Conservation (phyloP, 768 basidiomycete species). For the Lactifluus volemus region DNA sequence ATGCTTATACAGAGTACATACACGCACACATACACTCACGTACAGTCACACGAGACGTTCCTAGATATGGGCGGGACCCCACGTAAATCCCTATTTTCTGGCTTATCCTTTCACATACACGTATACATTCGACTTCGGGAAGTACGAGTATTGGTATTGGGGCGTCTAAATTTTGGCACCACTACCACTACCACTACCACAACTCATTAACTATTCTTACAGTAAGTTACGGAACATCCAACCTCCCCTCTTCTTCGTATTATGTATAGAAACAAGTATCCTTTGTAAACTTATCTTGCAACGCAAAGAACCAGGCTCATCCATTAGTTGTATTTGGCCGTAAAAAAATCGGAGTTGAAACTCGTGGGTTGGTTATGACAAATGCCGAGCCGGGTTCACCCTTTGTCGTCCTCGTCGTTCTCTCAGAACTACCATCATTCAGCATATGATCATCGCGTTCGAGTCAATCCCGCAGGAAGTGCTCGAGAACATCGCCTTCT, state of each 20-base stretch:
- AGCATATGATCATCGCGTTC: constrained; percentile 26
- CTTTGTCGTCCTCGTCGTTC: neutral
- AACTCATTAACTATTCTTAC: neutral
- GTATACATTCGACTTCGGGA: neutral
- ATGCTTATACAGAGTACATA: neutral
- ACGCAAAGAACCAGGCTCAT: neutral
- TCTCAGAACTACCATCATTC: neutral
- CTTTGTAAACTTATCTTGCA: neutral
- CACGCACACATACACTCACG: neutral
- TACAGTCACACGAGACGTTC: neutral
- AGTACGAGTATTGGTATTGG: constrained; percentile 7
- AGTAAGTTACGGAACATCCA: neutral
- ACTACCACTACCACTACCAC: neutral
- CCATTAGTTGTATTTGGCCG: neutral
- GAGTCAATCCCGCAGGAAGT: constrained; percentile 63
- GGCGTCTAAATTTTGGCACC: neutral
- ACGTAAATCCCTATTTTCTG: constrained; percentile 1
- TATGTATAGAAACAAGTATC: neutral
- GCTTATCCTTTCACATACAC: neutral
- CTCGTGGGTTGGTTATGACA: neutral
- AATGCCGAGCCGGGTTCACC: neutral
- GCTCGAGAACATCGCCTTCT: constrained; percentile 69
- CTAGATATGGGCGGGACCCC: constrained; percentile 1
- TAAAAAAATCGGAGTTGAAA: constrained; percentile 12
- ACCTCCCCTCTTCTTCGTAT: neutral